A percentile compares a stretch with the other conserved stretches of the same genome.
phyloP scores from a whole-genome alignment of 2,329 filamentous ascomycete species.

The Pezicula neosporulosa region DNA sequence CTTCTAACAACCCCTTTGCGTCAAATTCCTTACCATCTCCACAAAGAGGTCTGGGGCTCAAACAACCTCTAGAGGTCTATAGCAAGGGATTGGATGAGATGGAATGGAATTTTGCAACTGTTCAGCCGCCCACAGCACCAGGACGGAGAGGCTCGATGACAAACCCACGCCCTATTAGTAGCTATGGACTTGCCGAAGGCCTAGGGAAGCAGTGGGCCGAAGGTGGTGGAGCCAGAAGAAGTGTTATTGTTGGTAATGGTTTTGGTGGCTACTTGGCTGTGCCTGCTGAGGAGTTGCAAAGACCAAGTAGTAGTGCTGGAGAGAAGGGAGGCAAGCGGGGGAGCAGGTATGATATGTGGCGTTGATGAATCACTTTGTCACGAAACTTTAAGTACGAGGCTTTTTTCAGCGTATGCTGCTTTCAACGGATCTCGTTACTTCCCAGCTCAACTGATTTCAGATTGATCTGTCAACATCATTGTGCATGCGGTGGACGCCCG shows the following conservation, averaged over 20 bases:
- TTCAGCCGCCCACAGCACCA: constrained; percentile 42
- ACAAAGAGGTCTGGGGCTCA: constrained; percentile 35
- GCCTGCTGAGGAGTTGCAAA: constrained; percentile 44
- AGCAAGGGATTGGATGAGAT: constrained; percentile 64
- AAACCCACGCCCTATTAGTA: constrained; percentile 39
- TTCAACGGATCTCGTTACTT: no score
- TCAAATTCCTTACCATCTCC: constrained; percentile 7
- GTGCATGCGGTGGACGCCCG: no score
- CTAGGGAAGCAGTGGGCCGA: constrained; percentile 36
- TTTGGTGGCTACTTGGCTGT: constrained; percentile 64
- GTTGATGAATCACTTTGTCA: constrained; percentile 7
- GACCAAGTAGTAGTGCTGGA: constrained; percentile 24
- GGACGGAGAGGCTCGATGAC: constrained; percentile 32
- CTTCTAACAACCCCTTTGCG: constrained; percentile 30
- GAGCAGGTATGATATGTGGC: constrained; percentile 27
- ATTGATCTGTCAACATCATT: no score
- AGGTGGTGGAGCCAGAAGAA: constrained; percentile 53
- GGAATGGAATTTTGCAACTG: constrained; percentile 64
- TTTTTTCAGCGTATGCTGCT: no score
- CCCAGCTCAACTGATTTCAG: no score
- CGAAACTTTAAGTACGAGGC: no score
- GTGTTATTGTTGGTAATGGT: constrained; percentile 63
- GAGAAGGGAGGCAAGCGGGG: constrained; percentile 17
- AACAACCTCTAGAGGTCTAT: constrained; percentile 58
- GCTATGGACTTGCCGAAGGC: constrained; percentile 37